Evolutionary conservation across 2,329 filamentous ascomycete species (phyloP).

Genomic region (Neoscytalidium dimidiatum): DNA sequence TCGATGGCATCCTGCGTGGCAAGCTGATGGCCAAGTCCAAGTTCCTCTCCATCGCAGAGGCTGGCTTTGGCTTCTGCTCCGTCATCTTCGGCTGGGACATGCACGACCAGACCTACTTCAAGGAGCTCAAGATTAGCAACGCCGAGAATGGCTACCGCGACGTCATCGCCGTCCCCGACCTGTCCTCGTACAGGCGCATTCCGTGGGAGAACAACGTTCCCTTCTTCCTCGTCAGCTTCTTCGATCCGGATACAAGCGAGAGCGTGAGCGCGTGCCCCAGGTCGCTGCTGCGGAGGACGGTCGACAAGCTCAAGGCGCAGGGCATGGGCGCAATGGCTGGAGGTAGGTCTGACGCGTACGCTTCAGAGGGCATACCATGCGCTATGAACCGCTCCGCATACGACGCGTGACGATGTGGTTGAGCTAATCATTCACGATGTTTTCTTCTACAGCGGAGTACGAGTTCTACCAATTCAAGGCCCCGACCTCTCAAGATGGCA

Average conservation of each 20-base stretch:
- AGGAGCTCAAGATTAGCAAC: constrained; percentile 84
- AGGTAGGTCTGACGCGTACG: constrained; percentile 54
- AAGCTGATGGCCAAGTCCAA: constrained; percentile 93
- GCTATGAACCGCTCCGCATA: background rate
- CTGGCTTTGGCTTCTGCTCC: constrained; percentile 90
- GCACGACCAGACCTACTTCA: constrained; percentile 89
- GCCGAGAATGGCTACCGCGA: constrained; percentile 89
- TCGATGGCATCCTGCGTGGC: constrained; percentile 83
- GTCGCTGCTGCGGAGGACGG: constrained; percentile 68
- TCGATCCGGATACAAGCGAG: constrained; percentile 73
- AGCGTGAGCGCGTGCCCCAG: constrained; percentile 78
- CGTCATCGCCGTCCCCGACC: constrained; percentile 77
- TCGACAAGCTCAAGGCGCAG: constrained; percentile 65
- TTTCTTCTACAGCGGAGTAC: constrained; percentile 72
- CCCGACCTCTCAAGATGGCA: constrained; percentile 52
- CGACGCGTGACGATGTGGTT: background rate
- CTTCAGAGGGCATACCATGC: background rate
- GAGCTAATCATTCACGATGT: constrained; percentile 24
- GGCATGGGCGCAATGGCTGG: constrained; percentile 88
- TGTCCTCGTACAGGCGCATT: constrained; percentile 76
- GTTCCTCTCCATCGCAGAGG: constrained; percentile 78
- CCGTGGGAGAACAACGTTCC: constrained; percentile 88
- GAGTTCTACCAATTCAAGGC: constrained; percentile 91
- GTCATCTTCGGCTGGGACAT: constrained; percentile 97
- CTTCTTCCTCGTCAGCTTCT: constrained; percentile 82